Base-by-base conservation (phyloP, 2,329 filamentous ascomycete species). In the Xylariaceae sp. region DNA sequence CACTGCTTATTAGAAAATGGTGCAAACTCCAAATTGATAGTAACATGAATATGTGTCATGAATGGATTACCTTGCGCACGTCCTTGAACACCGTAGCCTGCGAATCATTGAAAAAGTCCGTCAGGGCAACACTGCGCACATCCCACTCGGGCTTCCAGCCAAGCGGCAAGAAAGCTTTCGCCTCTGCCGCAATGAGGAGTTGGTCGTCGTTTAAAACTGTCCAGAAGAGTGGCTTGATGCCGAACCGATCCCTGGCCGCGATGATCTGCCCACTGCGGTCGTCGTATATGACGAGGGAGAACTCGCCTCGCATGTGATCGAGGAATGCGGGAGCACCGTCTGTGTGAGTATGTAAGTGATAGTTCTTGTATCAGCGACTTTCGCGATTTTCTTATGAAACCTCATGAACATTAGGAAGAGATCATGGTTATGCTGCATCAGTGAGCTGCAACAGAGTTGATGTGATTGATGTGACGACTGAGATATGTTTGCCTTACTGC, bases 171-270 rank as follows among this genome's bases (percentile, higher is more conserved):
- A 77, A 73, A 0, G 68, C 71, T 50, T 78, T 78, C 41, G 67
- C 66, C 51, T 79, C 74, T 0, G 72, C 60, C 5, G 71, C 70
- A 0, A 77, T 52, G 9, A 76, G 53, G 3, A 78, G 39, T 39
- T 59, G 56, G 5, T 56, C 59, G 5, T 55, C 54, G n/a, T n/a
- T n/a, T 1, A 62, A 46, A 1, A 65, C 42, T 0, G 71, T 75
- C 57, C 67, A 77, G 40, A 73, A 70, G 13, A 78, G 60, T 2
- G 74, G 73, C 52, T 78, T 78, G 50, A 78, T 71, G 3, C 74
- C 74, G 51, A 68, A 77, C 0, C 74, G 65, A 50, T 79, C 74
- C 13, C 73, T 56, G 1, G 62, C 72, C 0, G 67, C 71, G 26
- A 78, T 54, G 28, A 76, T 58, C 0, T 61, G 42, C 38, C 65